Evolutionary conservation across 768 basidiomycete genomes (phyloP), one percentile per base, ranked within the genome.

Genomic region (Trametes cubensis): DNA sequence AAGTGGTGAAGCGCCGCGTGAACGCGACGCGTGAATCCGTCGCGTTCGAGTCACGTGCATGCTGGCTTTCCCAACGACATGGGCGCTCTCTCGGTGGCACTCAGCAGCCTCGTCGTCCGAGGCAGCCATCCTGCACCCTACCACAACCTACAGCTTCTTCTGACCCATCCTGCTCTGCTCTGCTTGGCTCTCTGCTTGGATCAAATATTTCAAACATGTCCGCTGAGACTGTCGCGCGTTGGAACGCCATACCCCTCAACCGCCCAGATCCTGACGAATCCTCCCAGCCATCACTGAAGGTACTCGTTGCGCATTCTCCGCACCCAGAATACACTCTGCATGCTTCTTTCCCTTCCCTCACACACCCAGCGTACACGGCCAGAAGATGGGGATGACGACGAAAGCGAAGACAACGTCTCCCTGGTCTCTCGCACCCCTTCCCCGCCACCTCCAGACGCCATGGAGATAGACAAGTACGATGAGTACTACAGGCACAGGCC

Each of bases 381-480:
- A 66, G 71, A 74, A 26, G 74, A 52, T 44, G 65, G 64, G n/a
- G 66, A 75, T 58, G 72, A 77, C 18, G 81, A 81, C 50, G 83
- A 83, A 62, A 82, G 83, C 55, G 88, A 89, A 56, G 89, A 91
- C 70, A 76, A 89, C 66, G 74, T 90, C 49, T 90, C 90, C 20
- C 75, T 93, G 50, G 80, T 85, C 64, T 94, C 92, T 61, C 84
- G 88, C 39, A 82, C 87, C 0, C 90, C 92, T 11, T 93, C 92
- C n/a, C 90, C 92, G 0, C 65, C 70, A 1, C 77, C 81, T 4
- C 61, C 66, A 25, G 79, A 83, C 63, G 68, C 73, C 28, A 85
- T 83, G 82, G 84, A 89, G 59, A 67, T 81, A 50, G 76, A 79
- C 72, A 85, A 85, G 67, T 89, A 90, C 70, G 88, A 91, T 66